Evolutionary conservation across 306 rosid genomes (phyloP).

Genomic region (Carpinus viminea): DNA sequence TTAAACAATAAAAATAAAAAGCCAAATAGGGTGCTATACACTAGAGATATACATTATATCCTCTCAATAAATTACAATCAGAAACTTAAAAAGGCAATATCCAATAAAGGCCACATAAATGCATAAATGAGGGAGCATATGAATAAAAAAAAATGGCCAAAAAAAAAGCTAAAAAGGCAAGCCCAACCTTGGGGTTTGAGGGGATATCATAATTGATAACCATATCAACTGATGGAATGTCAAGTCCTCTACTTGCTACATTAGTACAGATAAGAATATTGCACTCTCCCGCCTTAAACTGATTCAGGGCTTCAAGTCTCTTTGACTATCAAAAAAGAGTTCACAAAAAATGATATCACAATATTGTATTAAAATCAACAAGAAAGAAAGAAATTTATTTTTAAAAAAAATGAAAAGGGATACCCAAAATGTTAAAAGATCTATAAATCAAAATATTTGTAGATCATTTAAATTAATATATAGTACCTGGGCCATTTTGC

Average conservation of each 20-base stretch:
- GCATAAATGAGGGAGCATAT: background rate
- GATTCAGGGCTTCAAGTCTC: conserved; percentile 87
- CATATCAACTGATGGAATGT: conserved; percentile 79
- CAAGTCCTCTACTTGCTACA: conserved; percentile 92
- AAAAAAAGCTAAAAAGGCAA: background rate
- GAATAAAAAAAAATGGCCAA: background rate
- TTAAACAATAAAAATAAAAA: background rate
- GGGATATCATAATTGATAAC: conserved; percentile 93
- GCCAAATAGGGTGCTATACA: background rate
- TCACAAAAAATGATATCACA: conserved; percentile 13
- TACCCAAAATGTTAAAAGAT: conserved; percentile 5
- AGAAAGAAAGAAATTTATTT: background rate
- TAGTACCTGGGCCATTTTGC: conserved; percentile 87
- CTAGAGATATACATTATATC: background rate
- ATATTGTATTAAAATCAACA: background rate
- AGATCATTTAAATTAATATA: background rate
- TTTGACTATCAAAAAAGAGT: conserved; percentile 56
- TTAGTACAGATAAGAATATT: conserved; percentile 87
- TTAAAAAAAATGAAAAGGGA: background rate
- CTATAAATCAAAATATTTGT: conserved; percentile 2
- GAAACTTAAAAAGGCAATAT: background rate
- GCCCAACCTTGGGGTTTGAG: conserved; percentile 74
- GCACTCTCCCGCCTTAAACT: conserved; percentile 83
- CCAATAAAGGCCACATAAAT: background rate
- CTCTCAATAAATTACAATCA: background rate